These are phyloP conservation scores for Saturnispora quitensis DNA, from an alignment of 805 yeast species.

Conservation along the genomic window DNA sequence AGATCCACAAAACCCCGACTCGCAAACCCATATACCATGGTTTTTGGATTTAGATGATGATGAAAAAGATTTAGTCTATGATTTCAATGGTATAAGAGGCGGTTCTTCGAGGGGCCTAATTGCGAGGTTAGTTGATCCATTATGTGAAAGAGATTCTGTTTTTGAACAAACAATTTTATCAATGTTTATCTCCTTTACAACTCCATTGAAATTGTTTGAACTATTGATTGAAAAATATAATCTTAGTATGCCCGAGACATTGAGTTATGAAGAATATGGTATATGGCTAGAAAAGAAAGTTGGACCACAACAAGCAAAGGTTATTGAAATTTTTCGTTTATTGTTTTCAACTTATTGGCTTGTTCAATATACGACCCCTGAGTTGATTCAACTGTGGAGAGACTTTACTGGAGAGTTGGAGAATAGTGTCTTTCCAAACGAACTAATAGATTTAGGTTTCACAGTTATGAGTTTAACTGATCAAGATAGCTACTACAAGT, in stretches of 20 bases:
- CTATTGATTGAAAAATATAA: slow-evolving; percentile 57
- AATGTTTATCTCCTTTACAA: slow-evolving; percentile 69
- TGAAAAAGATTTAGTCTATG: slow-evolving; percentile 40
- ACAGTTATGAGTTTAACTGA: slow-evolving; percentile 16
- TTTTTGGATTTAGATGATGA: slow-evolving; percentile 59
- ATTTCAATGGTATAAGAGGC: slow-evolving; percentile 71
- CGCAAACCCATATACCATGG: slow-evolving; percentile 43
- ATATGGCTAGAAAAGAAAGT: slow-evolving; percentile 68
- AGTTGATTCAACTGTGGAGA: slow-evolving; percentile 26
- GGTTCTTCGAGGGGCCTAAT: slow-evolving; percentile 74
- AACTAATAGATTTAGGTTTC: slow-evolving; percentile 16
- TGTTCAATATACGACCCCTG: slow-evolving; percentile 44
- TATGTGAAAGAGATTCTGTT: slow-evolving; percentile 42
- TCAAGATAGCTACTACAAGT: slow-evolving; percentile 21
- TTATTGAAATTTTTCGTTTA: slow-evolving; percentile 55
- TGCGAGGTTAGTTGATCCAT: slow-evolving; percentile 73
- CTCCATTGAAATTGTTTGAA: slow-evolving; percentile 52
- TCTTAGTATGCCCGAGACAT: slow-evolving; percentile 76
- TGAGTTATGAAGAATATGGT: slow-evolving; percentile 72
- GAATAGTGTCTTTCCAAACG: slow-evolving; percentile 7
- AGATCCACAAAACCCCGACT: background rate
- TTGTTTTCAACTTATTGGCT: slow-evolving; percentile 68
- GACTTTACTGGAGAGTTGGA: slow-evolving; percentile 15
- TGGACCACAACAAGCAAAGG: slow-evolving; percentile 55
- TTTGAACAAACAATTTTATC: slow-evolving; percentile 62